Evolutionary conservation across 176 grass and related monocot genomes (phyloP).

Genomic region (Stipa capillata): DNA sequence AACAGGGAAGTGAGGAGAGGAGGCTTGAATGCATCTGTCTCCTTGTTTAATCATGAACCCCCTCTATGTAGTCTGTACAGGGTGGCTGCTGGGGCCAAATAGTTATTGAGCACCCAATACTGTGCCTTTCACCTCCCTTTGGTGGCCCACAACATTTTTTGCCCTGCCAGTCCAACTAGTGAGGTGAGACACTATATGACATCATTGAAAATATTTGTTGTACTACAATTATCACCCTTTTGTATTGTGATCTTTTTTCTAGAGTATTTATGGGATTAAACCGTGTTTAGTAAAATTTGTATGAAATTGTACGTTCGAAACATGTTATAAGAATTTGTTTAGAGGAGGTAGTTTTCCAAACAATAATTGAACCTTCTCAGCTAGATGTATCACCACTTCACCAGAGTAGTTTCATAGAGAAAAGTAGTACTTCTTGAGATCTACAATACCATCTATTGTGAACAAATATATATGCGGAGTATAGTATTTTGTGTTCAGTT

Average conservation of each 20-base stretch:
- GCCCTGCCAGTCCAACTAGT: neutral
- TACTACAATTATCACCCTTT: neutral
- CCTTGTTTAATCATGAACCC: conserved; percentile 4
- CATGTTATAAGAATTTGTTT: neutral
- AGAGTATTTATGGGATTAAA: neutral
- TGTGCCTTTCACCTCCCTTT: neutral
- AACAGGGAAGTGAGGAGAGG: conserved; percentile 15
- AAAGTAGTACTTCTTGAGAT: neutral
- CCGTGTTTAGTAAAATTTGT: neutral
- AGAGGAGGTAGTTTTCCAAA: too few species aligned
- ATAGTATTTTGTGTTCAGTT: neutral
- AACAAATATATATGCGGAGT: neutral
- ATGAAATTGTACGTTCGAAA: neutral
- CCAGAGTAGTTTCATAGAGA: neutral
- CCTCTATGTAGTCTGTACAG: neutral
- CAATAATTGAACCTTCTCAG: neutral
- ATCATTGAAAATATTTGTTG: neutral
- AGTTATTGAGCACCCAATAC: conserved; percentile 29
- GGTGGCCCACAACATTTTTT: neutral
- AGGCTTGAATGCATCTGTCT: conserved; percentile 25
- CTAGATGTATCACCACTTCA: neutral
- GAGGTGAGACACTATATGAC: neutral
- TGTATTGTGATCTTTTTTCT: neutral
- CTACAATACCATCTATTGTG: neutral
- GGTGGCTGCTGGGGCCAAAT: conserved; percentile 26